Conservation (phyloP, 495 filamentous ascomycete species). For the Durotheca rogersii region DNA sequence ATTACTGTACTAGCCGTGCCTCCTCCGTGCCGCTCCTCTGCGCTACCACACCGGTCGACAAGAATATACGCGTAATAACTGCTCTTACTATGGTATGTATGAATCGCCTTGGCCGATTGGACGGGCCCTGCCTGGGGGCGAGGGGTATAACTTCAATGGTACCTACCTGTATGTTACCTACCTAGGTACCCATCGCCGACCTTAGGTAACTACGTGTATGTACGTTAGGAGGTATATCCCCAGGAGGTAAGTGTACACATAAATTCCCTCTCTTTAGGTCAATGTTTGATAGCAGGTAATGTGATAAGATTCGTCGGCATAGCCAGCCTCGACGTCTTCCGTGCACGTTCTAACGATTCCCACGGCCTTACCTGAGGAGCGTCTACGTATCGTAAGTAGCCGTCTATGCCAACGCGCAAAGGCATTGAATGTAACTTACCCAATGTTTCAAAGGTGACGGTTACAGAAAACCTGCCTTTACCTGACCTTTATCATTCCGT, state of each 20-base stretch:
- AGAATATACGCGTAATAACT: too few species aligned
- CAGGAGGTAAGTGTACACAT: too few species aligned
- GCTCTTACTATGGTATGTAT: background rate
- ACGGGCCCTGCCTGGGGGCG: slow-evolving; percentile 1
- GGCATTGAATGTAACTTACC: too few species aligned
- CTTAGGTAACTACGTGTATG: too few species aligned
- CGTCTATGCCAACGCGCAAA: slow-evolving; percentile 1
- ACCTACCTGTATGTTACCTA: too few species aligned
- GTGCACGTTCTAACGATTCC: slow-evolving; percentile 31
- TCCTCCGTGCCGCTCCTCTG: background rate
- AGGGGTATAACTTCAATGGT: background rate
- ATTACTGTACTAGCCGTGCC: background rate
- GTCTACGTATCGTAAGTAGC: background rate
- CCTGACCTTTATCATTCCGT: too few species aligned
- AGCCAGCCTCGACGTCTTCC: slow-evolving; percentile 26
- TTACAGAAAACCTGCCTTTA: too few species aligned
- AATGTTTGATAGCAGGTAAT: too few species aligned
- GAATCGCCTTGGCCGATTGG: slow-evolving; percentile 2
- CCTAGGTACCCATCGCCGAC: too few species aligned
- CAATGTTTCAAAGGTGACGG: slow-evolving; percentile 1
- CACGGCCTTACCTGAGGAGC: background rate
- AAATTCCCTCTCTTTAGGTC: too few species aligned
- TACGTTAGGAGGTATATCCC: too few species aligned
- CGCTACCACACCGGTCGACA: background rate
- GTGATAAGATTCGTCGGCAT: slow-evolving; percentile 3